Conservation (phyloP, 2,329 filamentous ascomycete species). For the Colletotrichum sp. region DNA sequence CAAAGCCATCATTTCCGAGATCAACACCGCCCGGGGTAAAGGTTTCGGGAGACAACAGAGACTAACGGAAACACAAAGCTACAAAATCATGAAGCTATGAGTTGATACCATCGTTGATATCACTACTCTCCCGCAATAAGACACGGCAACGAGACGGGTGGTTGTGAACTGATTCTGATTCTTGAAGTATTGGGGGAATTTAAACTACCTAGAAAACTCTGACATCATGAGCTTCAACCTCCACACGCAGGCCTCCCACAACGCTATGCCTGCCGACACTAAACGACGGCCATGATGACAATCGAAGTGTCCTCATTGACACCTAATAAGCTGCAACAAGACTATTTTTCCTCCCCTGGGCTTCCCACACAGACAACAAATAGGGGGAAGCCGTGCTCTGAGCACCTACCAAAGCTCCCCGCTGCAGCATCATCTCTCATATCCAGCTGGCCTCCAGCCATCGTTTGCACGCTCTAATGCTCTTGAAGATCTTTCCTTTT, state of each 20-base stretch:
- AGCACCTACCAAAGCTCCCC: background rate
- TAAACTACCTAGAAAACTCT: constrained; percentile 8
- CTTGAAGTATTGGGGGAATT: constrained; percentile 2
- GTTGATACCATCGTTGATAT: background rate
- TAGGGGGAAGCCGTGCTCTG: background rate
- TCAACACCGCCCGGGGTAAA: background rate
- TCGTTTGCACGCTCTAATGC: constrained; percentile 23
- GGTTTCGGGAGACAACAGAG: background rate
- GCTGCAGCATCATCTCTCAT: background rate
- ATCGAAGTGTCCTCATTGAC: constrained; percentile 1
- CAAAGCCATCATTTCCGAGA: background rate
- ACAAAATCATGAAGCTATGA: background rate
- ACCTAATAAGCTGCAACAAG: background rate
- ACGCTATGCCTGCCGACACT: constrained; percentile 13
- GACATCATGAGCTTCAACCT: constrained; percentile 9
- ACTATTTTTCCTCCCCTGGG: constrained; percentile 8
- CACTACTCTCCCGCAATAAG: background rate
- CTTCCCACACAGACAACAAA: background rate
- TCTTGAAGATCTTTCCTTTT: constrained; percentile 20
- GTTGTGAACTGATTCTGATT: constrained; percentile 10
- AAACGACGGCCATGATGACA: constrained; percentile 1
- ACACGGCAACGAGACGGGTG: background rate
- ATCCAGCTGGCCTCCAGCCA: constrained; percentile 19
- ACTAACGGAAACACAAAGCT: background rate
- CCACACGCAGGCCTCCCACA: constrained; percentile 5